A percentile compares a stretch with the other conserved stretches of the same genome.
phyloP scores from a whole-genome alignment of 345 rosid species.

The Carallia brachiata region DNA sequence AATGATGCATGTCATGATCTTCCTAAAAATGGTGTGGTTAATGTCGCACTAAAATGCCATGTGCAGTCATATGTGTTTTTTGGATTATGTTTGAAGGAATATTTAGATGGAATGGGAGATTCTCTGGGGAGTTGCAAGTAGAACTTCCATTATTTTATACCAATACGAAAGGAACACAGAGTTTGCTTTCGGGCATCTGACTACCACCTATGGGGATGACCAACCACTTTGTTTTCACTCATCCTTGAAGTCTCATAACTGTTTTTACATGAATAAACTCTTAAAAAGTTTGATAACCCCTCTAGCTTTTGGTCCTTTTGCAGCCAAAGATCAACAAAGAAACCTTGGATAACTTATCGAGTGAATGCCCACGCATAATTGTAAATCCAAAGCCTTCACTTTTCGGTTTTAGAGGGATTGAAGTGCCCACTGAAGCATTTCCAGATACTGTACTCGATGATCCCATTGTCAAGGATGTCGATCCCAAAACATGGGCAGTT shows the following conservation, averaged over 20 bases:
- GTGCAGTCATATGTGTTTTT: neutral
- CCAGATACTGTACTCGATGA: slow-evolving; percentile 57
- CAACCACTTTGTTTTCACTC: too few relatives aligned
- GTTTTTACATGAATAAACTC: too few relatives aligned
- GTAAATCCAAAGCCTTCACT: slow-evolving; percentile 80
- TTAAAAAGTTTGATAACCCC: neutral
- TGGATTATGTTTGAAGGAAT: neutral
- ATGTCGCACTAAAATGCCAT: neutral
- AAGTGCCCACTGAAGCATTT: slow-evolving; percentile 63
- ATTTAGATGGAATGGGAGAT: neutral
- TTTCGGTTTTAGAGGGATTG: slow-evolving; percentile 43
- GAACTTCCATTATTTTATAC: neutral
- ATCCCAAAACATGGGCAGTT: slow-evolving; percentile 61
- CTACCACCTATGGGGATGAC: neutral
- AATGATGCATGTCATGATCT: too few relatives aligned
- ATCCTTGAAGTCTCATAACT: too few relatives aligned
- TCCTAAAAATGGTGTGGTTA: too few relatives aligned
- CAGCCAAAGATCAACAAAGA: slow-evolving; percentile 75
- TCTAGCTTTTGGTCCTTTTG: slow-evolving; percentile 3
- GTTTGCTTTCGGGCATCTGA: neutral
- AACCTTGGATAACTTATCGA: slow-evolving; percentile 50
- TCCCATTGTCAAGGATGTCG: slow-evolving; percentile 51
- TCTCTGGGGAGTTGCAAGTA: neutral
- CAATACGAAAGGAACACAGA: neutral
- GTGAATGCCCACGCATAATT: slow-evolving; percentile 71